A percentile compares a stretch with the other conserved stretches of the same genome.
These are phyloP conservation scores for Cryphonectria parasitica DNA, from an alignment of 2,329 filamentous ascomycete genomes.

Conservation along the genomic window DNA sequence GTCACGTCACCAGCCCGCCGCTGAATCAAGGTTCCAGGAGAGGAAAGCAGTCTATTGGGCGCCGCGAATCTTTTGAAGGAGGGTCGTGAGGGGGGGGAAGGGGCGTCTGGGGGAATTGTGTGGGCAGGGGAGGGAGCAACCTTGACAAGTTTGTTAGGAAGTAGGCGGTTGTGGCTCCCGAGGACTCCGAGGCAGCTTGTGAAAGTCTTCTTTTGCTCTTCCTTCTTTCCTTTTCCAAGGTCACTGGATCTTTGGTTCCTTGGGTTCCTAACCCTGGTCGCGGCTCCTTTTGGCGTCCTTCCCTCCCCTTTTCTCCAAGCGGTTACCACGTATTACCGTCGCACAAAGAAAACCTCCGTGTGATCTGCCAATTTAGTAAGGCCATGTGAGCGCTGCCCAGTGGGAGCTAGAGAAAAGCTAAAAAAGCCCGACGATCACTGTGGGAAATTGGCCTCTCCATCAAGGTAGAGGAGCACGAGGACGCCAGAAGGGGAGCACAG, in stretches of 20 bases:
- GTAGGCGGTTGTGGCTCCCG: constrained; percentile 12
- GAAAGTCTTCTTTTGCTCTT: background rate
- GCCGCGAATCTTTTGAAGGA: background rate
- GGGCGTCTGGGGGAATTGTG: too few species aligned
- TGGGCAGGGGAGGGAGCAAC: background rate
- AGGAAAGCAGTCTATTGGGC: constrained; percentile 12
- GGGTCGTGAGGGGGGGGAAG: too few species aligned
- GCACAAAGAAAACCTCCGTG: background rate
- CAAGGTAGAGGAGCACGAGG: too few species aligned
- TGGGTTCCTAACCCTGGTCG: too few species aligned
- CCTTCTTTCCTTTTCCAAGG: too few species aligned
- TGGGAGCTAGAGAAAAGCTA: background rate
- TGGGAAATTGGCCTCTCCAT: constrained; percentile 1
- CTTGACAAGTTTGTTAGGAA: too few species aligned
- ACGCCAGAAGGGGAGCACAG: background rate
- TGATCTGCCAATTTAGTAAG: background rate
- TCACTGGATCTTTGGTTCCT: too few species aligned
- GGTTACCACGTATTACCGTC: background rate
- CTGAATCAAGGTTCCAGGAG: background rate
- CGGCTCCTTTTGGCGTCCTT: background rate
- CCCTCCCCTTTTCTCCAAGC: background rate
- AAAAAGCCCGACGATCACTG: background rate
- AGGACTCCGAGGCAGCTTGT: constrained; percentile 23
- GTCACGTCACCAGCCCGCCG: background rate
- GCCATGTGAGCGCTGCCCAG: background rate